Evolutionary conservation across 305 asterid genomes (phyloP).

Genomic region (Solanum aculeatissimum): DNA sequence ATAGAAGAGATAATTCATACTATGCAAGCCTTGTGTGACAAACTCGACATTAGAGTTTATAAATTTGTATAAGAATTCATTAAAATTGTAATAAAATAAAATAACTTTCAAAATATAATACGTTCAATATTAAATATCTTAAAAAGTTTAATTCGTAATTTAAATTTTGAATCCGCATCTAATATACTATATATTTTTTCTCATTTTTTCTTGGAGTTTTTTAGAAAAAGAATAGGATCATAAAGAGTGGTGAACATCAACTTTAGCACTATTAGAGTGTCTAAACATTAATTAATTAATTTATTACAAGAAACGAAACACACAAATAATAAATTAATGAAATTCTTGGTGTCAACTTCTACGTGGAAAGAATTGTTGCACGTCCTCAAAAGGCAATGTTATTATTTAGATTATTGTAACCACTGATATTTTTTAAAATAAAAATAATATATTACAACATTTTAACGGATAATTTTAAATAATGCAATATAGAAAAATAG

Average conservation of each 20-base stretch:
- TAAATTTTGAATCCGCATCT: not conserved
- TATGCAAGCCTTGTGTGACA: too few species aligned
- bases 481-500: not conserved
- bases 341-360: not conserved
- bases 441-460: not conserved
- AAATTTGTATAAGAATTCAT: not conserved
- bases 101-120: not conserved
- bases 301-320: not conserved
- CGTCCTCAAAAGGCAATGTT: not conserved
- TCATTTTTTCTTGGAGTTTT: not conserved
- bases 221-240: not conserved
- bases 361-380: not conserved
- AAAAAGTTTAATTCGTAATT: not conserved
- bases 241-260: constrained; percentile 6
- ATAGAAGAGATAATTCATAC: too few species aligned
- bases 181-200: too few species aligned
- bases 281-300: not conserved
- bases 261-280: not conserved
- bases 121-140: rapidly evolving
- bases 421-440: not conserved
- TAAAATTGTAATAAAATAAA: not conserved
- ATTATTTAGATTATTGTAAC: not conserved
- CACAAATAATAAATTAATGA: not conserved
- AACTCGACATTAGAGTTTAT: not conserved
- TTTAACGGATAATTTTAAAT: not conserved